Base-by-base conservation (phyloP, 257 asterid species). In the Nicotiana otophora region DNA sequence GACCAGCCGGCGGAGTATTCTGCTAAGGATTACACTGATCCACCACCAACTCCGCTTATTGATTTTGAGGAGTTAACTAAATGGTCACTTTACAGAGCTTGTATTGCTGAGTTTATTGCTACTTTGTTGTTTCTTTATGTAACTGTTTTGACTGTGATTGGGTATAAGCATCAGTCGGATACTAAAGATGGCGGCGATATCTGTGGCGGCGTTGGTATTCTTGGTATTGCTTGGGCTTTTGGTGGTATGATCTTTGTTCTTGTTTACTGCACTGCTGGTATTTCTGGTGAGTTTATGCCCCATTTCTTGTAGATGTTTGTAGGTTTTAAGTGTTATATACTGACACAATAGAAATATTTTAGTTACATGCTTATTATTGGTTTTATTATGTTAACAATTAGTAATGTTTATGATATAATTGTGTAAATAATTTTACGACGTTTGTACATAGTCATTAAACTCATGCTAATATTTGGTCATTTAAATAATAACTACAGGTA, bases 251-350 rank as follows among this genome's bases (percentile, higher is more conserved):
- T 91, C 14, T 91, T 92, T 87, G 67, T 92, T 33, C 92, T 92
- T 23, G 97, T 92, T 87, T 92, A 92, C 95, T 92, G 97, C 90
- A 92, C 97, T 54, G 97, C 97, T 85, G 97, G 97, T 15, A 91
- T 92, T 81, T 92, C 97, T 42, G 97, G 97, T 92, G 66, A 86
- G 82, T 61, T 15, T 33, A 7, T 17, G 3, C 3, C 4, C 3
- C 48, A 39, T 7, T 39, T 39, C 39, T 34, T 34, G 39, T 1
- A 34, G 7, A 34, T 34, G 5, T 31, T 31, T 31, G 4, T 31
- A 31, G 33, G 33, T 31, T 31, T 31, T 34, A 34, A 5, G 39
- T 34, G 1, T 0, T 34, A 34, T 34, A 0, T 7, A 34, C 39
- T 34, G 1, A 34, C 39, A 34, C 1, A 34, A 34, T 34, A 34